Evolutionary conservation across 306 rosid genomes (phyloP).

Genomic region (Prunus mongolica): DNA sequence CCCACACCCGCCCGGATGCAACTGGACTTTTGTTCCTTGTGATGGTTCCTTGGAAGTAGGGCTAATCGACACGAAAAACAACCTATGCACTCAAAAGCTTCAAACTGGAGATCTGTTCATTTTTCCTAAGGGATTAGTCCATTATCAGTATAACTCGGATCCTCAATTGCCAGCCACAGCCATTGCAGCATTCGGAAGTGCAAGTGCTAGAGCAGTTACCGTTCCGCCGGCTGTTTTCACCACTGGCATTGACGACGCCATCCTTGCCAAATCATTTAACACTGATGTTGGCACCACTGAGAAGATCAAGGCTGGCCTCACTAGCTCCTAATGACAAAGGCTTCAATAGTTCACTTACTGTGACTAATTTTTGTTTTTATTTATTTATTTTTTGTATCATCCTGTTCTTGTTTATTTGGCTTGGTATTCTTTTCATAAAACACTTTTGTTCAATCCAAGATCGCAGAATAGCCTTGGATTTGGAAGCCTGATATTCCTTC

Average conservation of each 20-base stretch:
- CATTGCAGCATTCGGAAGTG: constrained; percentile 34
- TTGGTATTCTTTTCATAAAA: no score
- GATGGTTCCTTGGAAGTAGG: constrained; percentile 29
- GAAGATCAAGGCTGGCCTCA: constrained; percentile 14
- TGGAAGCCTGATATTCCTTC: no score
- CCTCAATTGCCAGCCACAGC: constrained; percentile 18
- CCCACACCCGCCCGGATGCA: constrained; percentile 23
- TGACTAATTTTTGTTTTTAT: neutral
- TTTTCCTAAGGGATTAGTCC: constrained; percentile 33
- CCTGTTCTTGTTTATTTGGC: neutral
- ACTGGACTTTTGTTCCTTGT: constrained; percentile 30
- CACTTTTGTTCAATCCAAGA: no score
- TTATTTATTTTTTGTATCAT: neutral
- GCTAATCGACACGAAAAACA: constrained; percentile 15
- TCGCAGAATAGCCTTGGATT: no score
- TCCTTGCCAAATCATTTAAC: constrained; percentile 29
- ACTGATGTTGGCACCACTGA: constrained; percentile 14
- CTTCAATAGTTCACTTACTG: neutral
- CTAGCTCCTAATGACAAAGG: neutral
- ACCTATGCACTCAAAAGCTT: constrained; percentile 7
- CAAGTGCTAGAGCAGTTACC: constrained; percentile 28
- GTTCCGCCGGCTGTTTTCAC: constrained; percentile 11
- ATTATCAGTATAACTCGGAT: constrained; percentile 23
- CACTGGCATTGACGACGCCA: constrained; percentile 15
- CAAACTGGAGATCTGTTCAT: constrained; percentile 27